Evolutionary conservation across 441 rosid species (phyloP).

Genomic region (Biscutella laevigata): DNA sequence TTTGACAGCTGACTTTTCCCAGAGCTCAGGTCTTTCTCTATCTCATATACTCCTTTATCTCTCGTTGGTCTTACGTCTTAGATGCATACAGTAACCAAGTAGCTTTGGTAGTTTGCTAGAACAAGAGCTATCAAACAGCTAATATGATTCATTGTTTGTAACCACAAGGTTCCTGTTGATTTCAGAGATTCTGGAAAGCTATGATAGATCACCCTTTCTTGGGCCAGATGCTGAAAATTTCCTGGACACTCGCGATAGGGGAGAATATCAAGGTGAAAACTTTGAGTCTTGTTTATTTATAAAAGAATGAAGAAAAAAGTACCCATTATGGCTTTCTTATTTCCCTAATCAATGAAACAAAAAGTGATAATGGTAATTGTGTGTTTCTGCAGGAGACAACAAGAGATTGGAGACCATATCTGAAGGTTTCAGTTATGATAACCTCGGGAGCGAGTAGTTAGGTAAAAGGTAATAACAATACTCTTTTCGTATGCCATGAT

Average conservation of each 20-base stretch:
- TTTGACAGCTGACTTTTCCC: constrained; percentile 78
- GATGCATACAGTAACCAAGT: neutral
- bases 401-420: constrained; percentile 76
- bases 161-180: constrained; percentile 4
- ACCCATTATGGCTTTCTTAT: neutral
- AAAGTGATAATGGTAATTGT: neutral
- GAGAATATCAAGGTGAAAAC: constrained; percentile 66
- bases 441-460: constrained; percentile 58
- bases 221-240: constrained; percentile 54
- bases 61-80: neutral
- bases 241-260: constrained; percentile 74
- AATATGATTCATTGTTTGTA: neutral
- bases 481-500: constrained; percentile 1
- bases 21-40: constrained; percentile 68
- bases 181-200: constrained; percentile 75
- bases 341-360: neutral
- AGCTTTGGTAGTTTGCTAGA: neutral
- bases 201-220: constrained; percentile 75
- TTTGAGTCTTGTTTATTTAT: neutral
- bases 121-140: neutral
- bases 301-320: neutral
- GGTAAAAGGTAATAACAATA: constrained; percentile 13
- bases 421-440: constrained; percentile 80
- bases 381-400: constrained; percentile 50
- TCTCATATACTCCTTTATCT: constrained; percentile 1